phyloP scores from a whole-genome alignment of 148 eudicot species.

The Rhododendron henanense region DNA sequence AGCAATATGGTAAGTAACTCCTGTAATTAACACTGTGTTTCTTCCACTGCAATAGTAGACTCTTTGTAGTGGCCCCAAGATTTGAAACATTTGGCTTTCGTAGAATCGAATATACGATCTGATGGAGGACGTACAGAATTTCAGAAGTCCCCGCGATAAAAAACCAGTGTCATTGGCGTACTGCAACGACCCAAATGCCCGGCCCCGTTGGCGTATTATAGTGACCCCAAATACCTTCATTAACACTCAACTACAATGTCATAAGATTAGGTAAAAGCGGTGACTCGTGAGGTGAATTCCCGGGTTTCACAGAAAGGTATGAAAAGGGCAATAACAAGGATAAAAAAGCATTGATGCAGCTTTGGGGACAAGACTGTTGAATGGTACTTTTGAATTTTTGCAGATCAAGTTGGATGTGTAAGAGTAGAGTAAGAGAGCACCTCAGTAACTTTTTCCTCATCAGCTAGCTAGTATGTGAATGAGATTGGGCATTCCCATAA shows the following conservation, averaged over 20 bases:
- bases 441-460: neutral
- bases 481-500: neutral
- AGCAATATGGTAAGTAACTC: neutral
- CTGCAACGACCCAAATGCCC: neutral
- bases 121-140: too few relatives aligned
- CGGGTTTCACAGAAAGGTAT: neutral
- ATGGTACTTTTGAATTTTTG: neutral
- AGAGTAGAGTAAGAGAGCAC: neutral
- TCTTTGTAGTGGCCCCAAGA: neutral
- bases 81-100: too few relatives aligned
- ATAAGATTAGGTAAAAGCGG: neutral
- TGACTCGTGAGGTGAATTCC: neutral
- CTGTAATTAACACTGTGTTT: neutral
- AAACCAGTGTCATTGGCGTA: too few relatives aligned
- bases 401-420: neutral
- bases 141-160: too few relatives aligned
- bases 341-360: neutral
- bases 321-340: neutral
- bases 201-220: neutral
- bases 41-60: neutral
- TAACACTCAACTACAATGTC: neutral
- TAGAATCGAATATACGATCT: too few relatives aligned
- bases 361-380: neutral
- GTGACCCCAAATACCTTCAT: neutral
- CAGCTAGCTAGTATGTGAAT: neutral